These are phyloP conservation scores for Aspergillus novofumigatus DNA, from an alignment of 2,329 filamentous ascomycete species.

Conservation along the genomic window DNA sequence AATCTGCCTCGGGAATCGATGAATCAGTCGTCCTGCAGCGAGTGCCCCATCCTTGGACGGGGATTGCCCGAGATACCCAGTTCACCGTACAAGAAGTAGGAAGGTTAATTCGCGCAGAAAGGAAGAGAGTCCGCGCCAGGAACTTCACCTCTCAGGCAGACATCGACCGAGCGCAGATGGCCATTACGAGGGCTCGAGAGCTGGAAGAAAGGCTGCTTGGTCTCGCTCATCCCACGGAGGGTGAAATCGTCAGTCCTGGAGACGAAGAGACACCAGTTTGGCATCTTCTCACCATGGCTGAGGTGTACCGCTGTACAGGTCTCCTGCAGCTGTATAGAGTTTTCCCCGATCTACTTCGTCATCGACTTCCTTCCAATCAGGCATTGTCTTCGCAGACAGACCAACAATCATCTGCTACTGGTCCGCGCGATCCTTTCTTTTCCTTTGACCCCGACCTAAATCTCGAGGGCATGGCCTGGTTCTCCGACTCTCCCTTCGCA, in stretches of 20 bases:
- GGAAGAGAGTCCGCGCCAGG: slow-evolving; percentile 31
- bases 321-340: slow-evolving; percentile 53
- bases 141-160: slow-evolving; percentile 36
- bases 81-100: slow-evolving; percentile 44
- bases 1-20: slow-evolving; percentile 13
- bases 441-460: slow-evolving; percentile 19
- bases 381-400: slow-evolving; percentile 2
- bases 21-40: slow-evolving; percentile 31
- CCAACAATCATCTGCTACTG: slow-evolving; percentile 7
- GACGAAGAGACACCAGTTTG: slow-evolving; percentile 51
- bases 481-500: slow-evolving; percentile 12
- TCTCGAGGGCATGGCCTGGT: slow-evolving; percentile 17
- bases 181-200: slow-evolving; percentile 33
- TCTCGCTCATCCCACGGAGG: slow-evolving; percentile 44
- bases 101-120: slow-evolving; percentile 36
- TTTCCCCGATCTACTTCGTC: slow-evolving; percentile 49
- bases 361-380: slow-evolving; percentile 32
- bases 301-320: slow-evolving; percentile 51
- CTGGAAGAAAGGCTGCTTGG: slow-evolving; percentile 48
- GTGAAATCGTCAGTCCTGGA: slow-evolving; percentile 48
- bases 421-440: slow-evolving; percentile 22
- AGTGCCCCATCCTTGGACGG: slow-evolving; percentile 38
- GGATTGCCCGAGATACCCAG: slow-evolving; percentile 36
- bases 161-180: slow-evolving; percentile 28
- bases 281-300: slow-evolving; percentile 51